These are phyloP conservation scores for Juncus effusus DNA, from an alignment of 176 grass and related monocot species.

Conservation along the genomic window DNA sequence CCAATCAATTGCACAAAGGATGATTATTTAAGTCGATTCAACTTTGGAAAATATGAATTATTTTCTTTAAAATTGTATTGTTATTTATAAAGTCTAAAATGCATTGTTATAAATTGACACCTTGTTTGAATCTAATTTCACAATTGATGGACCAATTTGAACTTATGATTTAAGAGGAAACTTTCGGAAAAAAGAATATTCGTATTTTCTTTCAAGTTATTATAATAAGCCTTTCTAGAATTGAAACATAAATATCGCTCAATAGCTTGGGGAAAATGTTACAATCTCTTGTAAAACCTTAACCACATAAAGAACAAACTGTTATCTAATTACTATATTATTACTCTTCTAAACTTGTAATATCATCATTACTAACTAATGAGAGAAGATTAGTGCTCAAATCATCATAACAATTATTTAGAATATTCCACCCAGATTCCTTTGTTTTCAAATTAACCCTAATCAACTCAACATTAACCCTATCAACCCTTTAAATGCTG, in stretches of 20 bases:
- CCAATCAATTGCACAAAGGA: too few species aligned
- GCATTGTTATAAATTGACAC: conserved; percentile 50
- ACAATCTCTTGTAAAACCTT: conserved; percentile 67
- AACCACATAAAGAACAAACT: conserved; percentile 48
- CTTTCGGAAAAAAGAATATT: conserved; percentile 55
- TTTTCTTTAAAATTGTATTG: conserved; percentile 70
- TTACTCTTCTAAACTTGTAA: conserved; percentile 10
- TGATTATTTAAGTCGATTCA: too few species aligned
- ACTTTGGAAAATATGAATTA: conserved; percentile 54
- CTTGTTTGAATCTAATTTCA: conserved; percentile 44
- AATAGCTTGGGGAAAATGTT: conserved; percentile 65
- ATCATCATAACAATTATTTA: conserved; percentile 38
- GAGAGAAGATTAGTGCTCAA: conserved; percentile 45
- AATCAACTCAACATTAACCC: too few species aligned
- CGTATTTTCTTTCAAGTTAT: conserved; percentile 46
- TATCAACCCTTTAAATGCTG: conserved; percentile 74
- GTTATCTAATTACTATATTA: too few species aligned
- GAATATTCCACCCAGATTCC: conserved; percentile 58
- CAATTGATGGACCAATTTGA: conserved; percentile 62
- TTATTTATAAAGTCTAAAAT: too few species aligned
- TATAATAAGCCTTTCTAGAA: conserved; percentile 52
- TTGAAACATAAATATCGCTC: conserved; percentile 48
- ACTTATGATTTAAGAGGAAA: conserved; percentile 57
- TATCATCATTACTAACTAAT: conserved; percentile 26
- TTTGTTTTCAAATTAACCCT: conserved; percentile 40